Evolutionary conservation across 169 alveolate genomes (phyloP).

Genomic region (Prorocentrum cordatum): DNA sequence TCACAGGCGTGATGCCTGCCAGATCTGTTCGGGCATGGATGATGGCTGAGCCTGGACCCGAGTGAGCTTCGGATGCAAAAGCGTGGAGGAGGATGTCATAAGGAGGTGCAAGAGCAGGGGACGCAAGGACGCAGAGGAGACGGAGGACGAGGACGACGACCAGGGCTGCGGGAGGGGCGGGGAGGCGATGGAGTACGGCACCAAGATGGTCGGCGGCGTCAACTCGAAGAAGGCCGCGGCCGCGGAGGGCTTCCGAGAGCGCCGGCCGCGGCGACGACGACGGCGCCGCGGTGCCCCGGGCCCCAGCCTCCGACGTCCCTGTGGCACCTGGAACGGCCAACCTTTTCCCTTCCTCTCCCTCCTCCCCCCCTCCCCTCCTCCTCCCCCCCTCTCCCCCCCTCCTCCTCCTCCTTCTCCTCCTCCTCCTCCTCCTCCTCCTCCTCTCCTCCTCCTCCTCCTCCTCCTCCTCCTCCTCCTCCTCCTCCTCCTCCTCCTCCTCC

Average conservation of each 20-base stretch:
- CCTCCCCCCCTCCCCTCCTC: too few species aligned
- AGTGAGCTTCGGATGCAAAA: neutral
- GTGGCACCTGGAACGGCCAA: too few species aligned
- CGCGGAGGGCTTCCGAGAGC: neutral
- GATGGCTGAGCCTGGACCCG: neutral
- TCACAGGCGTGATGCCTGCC: neutral
- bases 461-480: too few species aligned
- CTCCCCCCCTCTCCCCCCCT: too few species aligned
- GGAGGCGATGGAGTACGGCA: slow-evolving; percentile 46
- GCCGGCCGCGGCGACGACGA: neutral
- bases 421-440: too few species aligned
- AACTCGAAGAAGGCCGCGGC: slow-evolving; percentile 58
- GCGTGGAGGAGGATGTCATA: neutral
- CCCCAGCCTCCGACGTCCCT: neutral
- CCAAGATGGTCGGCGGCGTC: slow-evolving; percentile 65
- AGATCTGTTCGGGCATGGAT: neutral
- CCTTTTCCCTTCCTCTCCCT: too few species aligned
- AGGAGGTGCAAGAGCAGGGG: too few species aligned
- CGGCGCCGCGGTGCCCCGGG: neutral
- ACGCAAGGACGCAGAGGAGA: too few species aligned
- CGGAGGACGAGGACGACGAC: too few species aligned
- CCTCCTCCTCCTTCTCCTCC: too few species aligned
- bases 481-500: too few species aligned
- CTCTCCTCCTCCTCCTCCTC: too few species aligned
- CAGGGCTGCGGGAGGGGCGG: neutral